A percentile compares a stretch with the other conserved stretches of the same genome.
phyloP scores from a whole-genome alignment of 2,329 filamentous ascomycete species.

The Plectosphaerella sp. region DNA sequence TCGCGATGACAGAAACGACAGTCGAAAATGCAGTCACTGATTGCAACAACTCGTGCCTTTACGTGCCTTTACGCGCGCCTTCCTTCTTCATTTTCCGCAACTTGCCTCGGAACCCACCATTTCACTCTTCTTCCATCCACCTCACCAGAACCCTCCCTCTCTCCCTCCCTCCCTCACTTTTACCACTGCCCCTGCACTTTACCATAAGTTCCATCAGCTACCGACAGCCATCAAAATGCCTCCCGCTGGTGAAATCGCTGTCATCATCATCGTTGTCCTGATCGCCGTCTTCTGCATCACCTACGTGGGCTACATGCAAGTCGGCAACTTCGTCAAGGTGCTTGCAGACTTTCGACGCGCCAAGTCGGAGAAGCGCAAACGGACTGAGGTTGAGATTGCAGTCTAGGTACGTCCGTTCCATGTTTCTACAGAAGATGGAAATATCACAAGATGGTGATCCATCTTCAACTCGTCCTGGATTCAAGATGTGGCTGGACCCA shows the following conservation, averaged over 20 bases:
- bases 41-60: too few relatives aligned
- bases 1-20: too few relatives aligned
- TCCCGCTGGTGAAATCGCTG: neutral
- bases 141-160: too few relatives aligned
- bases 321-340: neutral
- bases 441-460: too few relatives aligned
- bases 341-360: constrained; percentile 4
- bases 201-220: neutral
- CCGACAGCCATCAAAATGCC: neutral
- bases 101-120: too few relatives aligned
- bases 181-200: too few relatives aligned
- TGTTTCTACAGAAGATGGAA: neutral
- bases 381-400: neutral
- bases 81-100: too few relatives aligned
- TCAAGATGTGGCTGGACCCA: constrained; percentile 9
- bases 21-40: too few relatives aligned
- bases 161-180: too few relatives aligned
- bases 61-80: too few relatives aligned
- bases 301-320: neutral
- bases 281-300: neutral
- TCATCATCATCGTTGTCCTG: neutral
- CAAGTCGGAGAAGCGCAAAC: constrained; percentile 1
- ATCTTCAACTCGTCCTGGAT: neutral
- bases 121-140: too few relatives aligned
- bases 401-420: constrained; percentile 2